Evolutionary conservation across 108 stramenopile genomes (phyloP).

Genomic region (Discostella stelligeroides): DNA sequence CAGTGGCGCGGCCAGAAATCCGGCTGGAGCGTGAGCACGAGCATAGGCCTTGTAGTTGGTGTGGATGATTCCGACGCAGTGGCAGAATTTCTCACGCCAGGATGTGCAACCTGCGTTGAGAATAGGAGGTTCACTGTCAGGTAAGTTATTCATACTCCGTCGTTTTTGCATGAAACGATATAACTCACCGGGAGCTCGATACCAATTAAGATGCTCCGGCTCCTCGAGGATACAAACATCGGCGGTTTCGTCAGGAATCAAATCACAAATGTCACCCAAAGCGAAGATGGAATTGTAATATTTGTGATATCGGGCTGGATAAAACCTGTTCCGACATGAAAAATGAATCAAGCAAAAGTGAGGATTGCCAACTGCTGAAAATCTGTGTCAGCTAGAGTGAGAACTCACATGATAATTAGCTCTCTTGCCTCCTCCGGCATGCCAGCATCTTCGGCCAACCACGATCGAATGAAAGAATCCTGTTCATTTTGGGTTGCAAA

Average conservation of each 20-base stretch:
- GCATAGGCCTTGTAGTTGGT: conserved; percentile 84
- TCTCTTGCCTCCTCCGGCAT: conserved; percentile 59
- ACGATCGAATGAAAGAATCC: conserved; percentile 67
- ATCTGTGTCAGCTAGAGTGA: too few relatives aligned
- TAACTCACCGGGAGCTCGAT: too few relatives aligned
- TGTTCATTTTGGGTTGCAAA: conserved; percentile 58
- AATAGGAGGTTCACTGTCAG: conserved; percentile 64
- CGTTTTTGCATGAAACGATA: too few relatives aligned
- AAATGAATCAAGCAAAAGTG: too few relatives aligned
- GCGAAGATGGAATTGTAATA: conserved; percentile 68
- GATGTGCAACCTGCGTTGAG: conserved; percentile 22
- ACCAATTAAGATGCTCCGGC: too few relatives aligned
- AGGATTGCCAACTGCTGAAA: too few relatives aligned
- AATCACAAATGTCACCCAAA: too few relatives aligned
- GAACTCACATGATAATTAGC: conserved; percentile 53
- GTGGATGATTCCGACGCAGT: too few relatives aligned
- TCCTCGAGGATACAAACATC: too few relatives aligned
- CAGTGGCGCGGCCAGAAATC: conserved; percentile 42
- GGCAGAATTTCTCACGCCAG: too few relatives aligned
- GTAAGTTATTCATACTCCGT: conserved; percentile 91
- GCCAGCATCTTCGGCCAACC: conserved; percentile 58
- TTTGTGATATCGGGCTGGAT: conserved; percentile 60
- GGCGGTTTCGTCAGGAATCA: too few relatives aligned
- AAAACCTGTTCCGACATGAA: too few relatives aligned
- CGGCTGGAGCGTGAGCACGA: conserved; percentile 40